Evolutionary conservation across 192 early-diverging fungal genomes (phyloP).

Genomic region (Chytriomyces sp.): DNA sequence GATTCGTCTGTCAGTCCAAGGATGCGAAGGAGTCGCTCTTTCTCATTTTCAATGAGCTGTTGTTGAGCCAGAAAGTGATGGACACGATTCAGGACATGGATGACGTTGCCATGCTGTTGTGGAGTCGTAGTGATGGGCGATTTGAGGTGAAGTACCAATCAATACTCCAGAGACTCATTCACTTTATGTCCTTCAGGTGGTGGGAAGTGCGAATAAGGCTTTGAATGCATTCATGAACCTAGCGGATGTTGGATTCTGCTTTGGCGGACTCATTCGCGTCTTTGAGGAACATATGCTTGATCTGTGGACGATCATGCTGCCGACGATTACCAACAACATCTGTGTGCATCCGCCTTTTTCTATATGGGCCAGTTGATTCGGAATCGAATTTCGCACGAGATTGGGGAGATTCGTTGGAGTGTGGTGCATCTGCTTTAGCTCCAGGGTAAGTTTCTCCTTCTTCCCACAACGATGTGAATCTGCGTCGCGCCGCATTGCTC

Average conservation of each 20-base stretch:
- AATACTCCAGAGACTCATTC: not conserved
- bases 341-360: not conserved
- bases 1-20: not conserved
- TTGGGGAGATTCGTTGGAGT: not conserved
- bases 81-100: not conserved
- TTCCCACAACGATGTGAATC: not conserved
- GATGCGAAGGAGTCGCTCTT: not conserved
- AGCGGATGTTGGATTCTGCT: not conserved
- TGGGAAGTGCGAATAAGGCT: not conserved
- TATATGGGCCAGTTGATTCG: constrained; percentile 5
- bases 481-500: not conserved
- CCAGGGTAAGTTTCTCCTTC: not conserved
- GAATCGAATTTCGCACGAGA: not conserved
- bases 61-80: not conserved
- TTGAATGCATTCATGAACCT: constrained; percentile 10
- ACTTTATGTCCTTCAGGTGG: not conserved
- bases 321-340: constrained; percentile 17
- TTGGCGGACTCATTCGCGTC: not conserved
- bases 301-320: not conserved
- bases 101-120: not conserved
- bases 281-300: constrained; percentile 1
- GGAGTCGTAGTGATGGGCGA: not conserved
- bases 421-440: constrained; percentile 3
- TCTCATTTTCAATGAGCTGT: not conserved
- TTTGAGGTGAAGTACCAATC: constrained; percentile 15